These are phyloP conservation scores for Spathaspora passalidarum DNA, from an alignment of 805 yeast genomes.

Conservation along the genomic window DNA sequence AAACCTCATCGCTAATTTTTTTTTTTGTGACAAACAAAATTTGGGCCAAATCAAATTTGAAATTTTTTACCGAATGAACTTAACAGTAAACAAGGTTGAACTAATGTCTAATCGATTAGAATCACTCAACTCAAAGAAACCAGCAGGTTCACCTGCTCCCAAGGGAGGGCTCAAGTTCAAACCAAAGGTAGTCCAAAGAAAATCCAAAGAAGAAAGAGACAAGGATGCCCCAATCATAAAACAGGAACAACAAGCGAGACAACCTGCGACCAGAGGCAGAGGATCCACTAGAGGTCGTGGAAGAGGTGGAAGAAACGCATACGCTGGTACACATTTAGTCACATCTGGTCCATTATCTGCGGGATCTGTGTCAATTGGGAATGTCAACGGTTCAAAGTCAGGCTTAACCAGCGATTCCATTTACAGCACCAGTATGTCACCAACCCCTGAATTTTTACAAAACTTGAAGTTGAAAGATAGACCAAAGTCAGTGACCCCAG, in stretches of 20 bases:
- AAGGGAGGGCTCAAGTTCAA: slow-evolving; percentile 69
- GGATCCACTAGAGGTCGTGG: slow-evolving; percentile 32
- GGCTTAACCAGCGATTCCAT: slow-evolving; percentile 28
- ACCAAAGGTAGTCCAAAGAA: slow-evolving; percentile 85
- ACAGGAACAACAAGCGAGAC: slow-evolving; percentile 23
- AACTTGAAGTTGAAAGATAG: slow-evolving; percentile 30
- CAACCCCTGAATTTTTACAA: slow-evolving; percentile 42
- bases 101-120: slow-evolving; percentile 42
- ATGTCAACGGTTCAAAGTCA: slow-evolving; percentile 20
- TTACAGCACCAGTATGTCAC: slow-evolving; percentile 26
- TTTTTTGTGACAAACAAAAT: slow-evolving; percentile 2
- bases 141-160: slow-evolving; percentile 16
- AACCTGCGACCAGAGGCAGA: slow-evolving; percentile 24
- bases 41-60: background rate
- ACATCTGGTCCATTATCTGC: slow-evolving; percentile 73
- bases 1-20: slow-evolving; percentile 13
- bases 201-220: slow-evolving; percentile 80
- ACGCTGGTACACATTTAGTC: slow-evolving; percentile 59
- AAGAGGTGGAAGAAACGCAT: slow-evolving; percentile 33
- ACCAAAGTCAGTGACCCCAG: slow-evolving; percentile 14
- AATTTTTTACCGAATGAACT: background rate
- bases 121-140: slow-evolving; percentile 35
- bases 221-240: slow-evolving; percentile 62
- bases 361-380: slow-evolving; percentile 52
- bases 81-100: background rate